phyloP scores from a whole-genome alignment of 805 yeast species.

The Priceomyces fermenticarens region DNA sequence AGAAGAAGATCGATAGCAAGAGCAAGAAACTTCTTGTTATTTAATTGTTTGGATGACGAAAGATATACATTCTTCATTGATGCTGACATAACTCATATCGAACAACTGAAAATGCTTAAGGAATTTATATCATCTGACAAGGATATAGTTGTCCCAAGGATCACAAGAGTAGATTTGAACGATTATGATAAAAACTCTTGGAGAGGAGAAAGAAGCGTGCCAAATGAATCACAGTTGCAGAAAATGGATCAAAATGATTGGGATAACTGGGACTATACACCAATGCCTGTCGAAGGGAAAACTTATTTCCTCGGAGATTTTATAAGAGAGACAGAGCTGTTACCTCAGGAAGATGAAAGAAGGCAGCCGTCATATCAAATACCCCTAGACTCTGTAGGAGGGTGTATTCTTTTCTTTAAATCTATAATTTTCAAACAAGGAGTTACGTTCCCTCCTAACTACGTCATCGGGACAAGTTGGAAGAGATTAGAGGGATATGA shows the following conservation, averaged over 20 bases:
- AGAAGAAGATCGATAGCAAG: slow-evolving; percentile 36
- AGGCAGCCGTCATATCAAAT: slow-evolving; percentile 12
- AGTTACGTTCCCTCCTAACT: slow-evolving; percentile 43
- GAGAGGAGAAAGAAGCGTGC: slow-evolving; percentile 36
- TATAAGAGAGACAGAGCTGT: slow-evolving; percentile 8
- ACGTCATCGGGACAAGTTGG: slow-evolving; percentile 48
- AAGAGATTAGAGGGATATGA: slow-evolving; percentile 46
- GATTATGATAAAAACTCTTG: slow-evolving; percentile 42
- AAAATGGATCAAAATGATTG: slow-evolving; percentile 26
- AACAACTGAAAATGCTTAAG: slow-evolving; percentile 19
- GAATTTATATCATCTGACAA: slow-evolving; percentile 24
- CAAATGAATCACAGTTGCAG: slow-evolving; percentile 22
- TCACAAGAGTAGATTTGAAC: slow-evolving; percentile 18
- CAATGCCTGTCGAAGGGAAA: slow-evolving; percentile 23
- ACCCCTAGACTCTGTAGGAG: slow-evolving; percentile 49
- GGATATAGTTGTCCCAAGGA: slow-evolving; percentile 38
- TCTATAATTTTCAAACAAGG: slow-evolving; percentile 45
- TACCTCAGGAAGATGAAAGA: slow-evolving; percentile 7
- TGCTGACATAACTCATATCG: slow-evolving; percentile 29
- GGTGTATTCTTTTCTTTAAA: slow-evolving; percentile 46
- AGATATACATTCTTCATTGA: slow-evolving; percentile 35
- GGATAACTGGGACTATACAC: slow-evolving; percentile 32
- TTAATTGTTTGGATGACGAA: slow-evolving; percentile 24
- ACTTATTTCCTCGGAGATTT: slow-evolving; percentile 28
- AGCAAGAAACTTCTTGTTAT: slow-evolving; percentile 32